Evolutionary conservation across 352 stramenopile genomes (phyloP), one percentile per base, ranked within the genome.

Genomic region (Peronospora farinosa): DNA sequence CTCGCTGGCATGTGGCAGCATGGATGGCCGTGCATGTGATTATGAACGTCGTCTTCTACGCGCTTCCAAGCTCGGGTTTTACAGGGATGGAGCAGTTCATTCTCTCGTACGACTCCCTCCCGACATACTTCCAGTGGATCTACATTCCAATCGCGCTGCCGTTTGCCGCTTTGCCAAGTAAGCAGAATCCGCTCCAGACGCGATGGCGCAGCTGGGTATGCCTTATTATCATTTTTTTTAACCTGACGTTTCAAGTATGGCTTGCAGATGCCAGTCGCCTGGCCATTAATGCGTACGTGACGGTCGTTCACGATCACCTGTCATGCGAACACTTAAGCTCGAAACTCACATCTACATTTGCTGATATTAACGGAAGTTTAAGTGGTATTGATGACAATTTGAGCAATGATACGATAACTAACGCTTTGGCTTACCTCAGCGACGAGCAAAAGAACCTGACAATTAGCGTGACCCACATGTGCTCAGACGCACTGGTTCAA

Each of bases 181-280:
- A 73, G 32, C 52, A 55, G 12, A 92, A 89, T 52, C 78, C 76
- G 47, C 88, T 86, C 50, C 79, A 90, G 61, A 74, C 68, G 30
- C 67, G 72, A 47, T 92, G 78, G 78, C 76, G 80, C 13, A 69
- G 72, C 30, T 89, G 78, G 78, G 67, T 84, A 3, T 88, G 80
- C 43, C 51, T 78, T 36, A 77, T 89, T 48, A 74, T 92, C 47
- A 81, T 92, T 32, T 55, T 86, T 10, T 89, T 84, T 57, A 86
- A 87, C 52, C 60, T 84, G 32, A 63, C 67, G 49, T 89, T 89
- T 55, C 78, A 92, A 51, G 44, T 86, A 50, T 92, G 78, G 80
- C 61, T 92, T 13, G 77, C 72, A 1, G 67, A 77, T 41, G 63
- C 80, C 4, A 80, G 73, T 65, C 67, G 69, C 23, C 40, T 79